Evolutionary conservation across 2,329 filamentous ascomycete genomes (phyloP).

Genomic region (Cordyceps fumosorosea): DNA sequence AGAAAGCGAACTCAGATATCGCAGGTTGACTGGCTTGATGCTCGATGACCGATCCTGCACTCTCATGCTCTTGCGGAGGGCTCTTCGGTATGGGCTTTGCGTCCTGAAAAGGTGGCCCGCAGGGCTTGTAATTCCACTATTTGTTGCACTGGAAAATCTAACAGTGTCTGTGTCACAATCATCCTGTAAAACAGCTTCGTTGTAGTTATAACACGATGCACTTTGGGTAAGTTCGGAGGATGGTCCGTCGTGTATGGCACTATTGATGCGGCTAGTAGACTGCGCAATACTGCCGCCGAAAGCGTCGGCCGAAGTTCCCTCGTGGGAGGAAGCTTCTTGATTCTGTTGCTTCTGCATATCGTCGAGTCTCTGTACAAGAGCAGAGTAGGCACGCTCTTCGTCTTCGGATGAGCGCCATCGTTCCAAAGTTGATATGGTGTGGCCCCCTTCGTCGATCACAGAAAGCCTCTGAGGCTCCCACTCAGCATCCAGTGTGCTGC

Average conservation of each 20-base stretch:
- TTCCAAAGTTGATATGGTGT: conserved; percentile 20
- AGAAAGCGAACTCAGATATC: conserved; percentile 35
- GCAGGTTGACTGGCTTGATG: conserved; percentile 22
- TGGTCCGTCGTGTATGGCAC: neutral
- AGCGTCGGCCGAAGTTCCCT: neutral
- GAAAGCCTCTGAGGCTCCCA: conserved; percentile 54
- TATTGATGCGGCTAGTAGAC: neutral
- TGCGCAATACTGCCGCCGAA: neutral
- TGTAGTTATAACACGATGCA: neutral
- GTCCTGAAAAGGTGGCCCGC: conserved; percentile 46
- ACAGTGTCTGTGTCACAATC: neutral
- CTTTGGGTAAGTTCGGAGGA: neutral
- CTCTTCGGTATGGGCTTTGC: conserved; percentile 49
- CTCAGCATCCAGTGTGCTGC: conserved; percentile 31
- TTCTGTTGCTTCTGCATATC: conserved; percentile 27
- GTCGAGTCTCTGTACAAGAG: conserved; percentile 51
- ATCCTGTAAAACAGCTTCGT: neutral
- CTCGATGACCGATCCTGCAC: conserved; percentile 15
- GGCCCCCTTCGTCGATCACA: conserved; percentile 53
- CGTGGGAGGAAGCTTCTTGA: neutral
- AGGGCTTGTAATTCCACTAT: conserved; percentile 36
- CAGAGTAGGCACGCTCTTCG: conserved; percentile 56
- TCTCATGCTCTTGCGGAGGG: conserved; percentile 41
- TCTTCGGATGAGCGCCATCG: conserved; percentile 33
- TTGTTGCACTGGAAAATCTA: neutral